Evolutionary conservation across 2,329 filamentous ascomycete species (phyloP).

Genomic region (Endocalyx cinctus): DNA sequence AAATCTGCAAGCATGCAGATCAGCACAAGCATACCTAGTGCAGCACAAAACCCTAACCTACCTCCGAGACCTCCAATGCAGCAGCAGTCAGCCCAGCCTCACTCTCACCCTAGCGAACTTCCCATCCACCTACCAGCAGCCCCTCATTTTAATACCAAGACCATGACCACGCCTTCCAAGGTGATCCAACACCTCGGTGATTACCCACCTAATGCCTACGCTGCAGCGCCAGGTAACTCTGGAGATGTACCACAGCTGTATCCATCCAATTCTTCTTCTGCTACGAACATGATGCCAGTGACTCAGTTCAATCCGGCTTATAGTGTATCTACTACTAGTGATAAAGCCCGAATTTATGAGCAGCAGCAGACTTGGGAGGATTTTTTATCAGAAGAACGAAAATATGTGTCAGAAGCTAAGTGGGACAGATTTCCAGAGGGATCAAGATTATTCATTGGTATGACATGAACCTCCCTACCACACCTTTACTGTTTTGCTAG

Average conservation of each 20-base stretch:
- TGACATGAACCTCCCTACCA: conserved; percentile 10
- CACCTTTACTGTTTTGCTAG: conserved; percentile 5
- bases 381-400: conserved; percentile 68
- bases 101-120: conserved; percentile 21
- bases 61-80: conserved; percentile 42
- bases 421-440: conserved; percentile 78
- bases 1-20: conserved; percentile 15
- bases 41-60: conserved; percentile 37
- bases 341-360: too few relatives aligned
- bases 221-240: conserved; percentile 27
- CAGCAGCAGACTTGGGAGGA: conserved; percentile 58
- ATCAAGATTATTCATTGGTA: conserved; percentile 78
- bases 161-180: conserved; percentile 11
- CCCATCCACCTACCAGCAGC: conserved; percentile 25
- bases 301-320: conserved; percentile 12
- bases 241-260: too few relatives aligned
- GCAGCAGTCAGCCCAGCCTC: conserved; percentile 32
- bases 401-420: conserved; percentile 70
- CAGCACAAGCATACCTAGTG: too few relatives aligned
- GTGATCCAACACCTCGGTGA: conserved; percentile 28
- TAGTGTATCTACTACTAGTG: conserved; percentile 4
- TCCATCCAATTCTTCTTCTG: too few relatives aligned
- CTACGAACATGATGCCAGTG: too few relatives aligned
- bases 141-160: conserved; percentile 27
- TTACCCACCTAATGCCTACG: conserved; percentile 29